Base-by-base conservation (phyloP, 1,139 yeast species). In the Yamadazyma sp. region DNA sequence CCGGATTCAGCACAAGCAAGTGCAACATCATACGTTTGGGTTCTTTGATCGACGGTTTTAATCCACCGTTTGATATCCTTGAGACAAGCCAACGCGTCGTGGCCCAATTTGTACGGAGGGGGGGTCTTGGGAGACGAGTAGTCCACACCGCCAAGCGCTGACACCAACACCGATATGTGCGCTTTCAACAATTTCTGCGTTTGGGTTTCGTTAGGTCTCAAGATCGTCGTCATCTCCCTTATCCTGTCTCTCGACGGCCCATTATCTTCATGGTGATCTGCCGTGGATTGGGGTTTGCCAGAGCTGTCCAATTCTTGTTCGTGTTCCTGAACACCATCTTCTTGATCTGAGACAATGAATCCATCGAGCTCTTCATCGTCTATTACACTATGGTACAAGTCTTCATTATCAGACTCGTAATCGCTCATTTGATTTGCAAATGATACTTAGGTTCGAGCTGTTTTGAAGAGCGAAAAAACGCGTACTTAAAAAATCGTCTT, bases 41-140 rank as follows among this genome's bases (percentile, higher is more conserved):
- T 75, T 31, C 73, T 70, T 44, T 87, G 95, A 58, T 92, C 98
- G 37, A 87, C 92, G 1, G 85, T 73, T 49, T 79, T 79, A 40
- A 92, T 76, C 96, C 98, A 91, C 50, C 86, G 73, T 57, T 87
- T 88, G 45, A 92, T 63, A 63, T 92, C 98, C 51, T 87, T 84
- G 27, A 92, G 65, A 61, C 98, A 88, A 1, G 91, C 91, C 44
- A 87, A 64, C 1, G 97, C 96, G 56, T 92, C 98, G 49, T 85
- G 91, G 9, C 98, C 98, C 2, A 91, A 71, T 47, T 78, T 79
- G 55, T 92, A 92, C 0, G 83, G 81, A 1, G 62, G 60, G 1
- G 78, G 72, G 2, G 57, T 47, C 3, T 56, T 51, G 0, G 71
- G 55, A 3, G 70, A 56, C 0, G 84, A 61, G 39, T 79, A 73